phyloP scores from a whole-genome alignment of 495 filamentous ascomycete species.

The Tuber calosporum region DNA sequence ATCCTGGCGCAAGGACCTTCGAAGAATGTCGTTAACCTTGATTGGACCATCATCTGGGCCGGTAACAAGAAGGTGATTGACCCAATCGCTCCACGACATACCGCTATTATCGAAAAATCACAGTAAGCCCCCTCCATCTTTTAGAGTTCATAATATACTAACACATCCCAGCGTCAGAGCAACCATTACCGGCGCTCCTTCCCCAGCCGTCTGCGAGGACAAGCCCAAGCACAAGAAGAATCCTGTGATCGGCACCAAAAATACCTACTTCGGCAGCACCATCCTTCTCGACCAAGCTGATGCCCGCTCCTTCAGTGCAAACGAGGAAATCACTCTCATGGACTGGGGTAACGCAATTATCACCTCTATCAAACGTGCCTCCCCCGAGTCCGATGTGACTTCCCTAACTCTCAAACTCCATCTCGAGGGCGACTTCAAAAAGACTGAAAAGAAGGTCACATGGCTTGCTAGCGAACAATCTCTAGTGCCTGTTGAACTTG shows the following conservation, averaged over 20 bases:
- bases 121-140: conserved; percentile 1
- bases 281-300: conserved; percentile 81
- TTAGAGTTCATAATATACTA: background rate
- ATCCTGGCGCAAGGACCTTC: conserved; percentile 88
- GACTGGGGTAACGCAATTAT: conserved; percentile 91
- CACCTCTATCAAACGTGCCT: conserved; percentile 59
- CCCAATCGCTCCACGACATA: conserved; percentile 76
- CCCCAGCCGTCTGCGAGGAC: conserved; percentile 59
- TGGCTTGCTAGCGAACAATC: conserved; percentile 74
- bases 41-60: conserved; percentile 89
- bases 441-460: conserved; percentile 91
- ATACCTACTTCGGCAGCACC: conserved; percentile 63
- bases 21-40: conserved; percentile 79
- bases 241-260: conserved; percentile 71
- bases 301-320: conserved; percentile 67
- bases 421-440: conserved; percentile 80
- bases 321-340: conserved; percentile 93
- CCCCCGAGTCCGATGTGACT: conserved; percentile 53
- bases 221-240: conserved; percentile 86
- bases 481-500: conserved; percentile 71
- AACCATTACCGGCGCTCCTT: conserved; percentile 61
- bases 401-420: conserved; percentile 70
- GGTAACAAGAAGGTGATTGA: conserved; percentile 95
- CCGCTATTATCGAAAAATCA: conserved; percentile 60
- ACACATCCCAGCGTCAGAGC: conserved; percentile 54